Base-by-base conservation (phyloP, 768 basidiomycete genomes). In the Lanmaoa pseudosensibilis region DNA sequence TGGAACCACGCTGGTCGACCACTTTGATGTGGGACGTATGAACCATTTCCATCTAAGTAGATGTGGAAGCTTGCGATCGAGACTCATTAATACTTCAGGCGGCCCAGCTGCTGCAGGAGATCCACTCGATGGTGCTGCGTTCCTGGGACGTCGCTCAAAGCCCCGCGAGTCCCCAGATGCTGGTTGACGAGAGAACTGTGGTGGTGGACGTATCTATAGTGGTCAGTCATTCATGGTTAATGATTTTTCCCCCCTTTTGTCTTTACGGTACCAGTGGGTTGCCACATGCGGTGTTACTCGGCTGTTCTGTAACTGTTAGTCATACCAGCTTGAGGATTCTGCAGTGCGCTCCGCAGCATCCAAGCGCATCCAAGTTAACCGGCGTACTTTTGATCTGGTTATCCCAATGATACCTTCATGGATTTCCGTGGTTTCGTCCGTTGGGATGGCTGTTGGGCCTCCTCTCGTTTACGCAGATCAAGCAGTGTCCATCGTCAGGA, bases 391-490 rank as follows among this genome's bases (percentile, higher is more conserved):
- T 32, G 18, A 51, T 44, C 34, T 30, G 15, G 33, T 55, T 18
- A 23, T 39, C 23, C 19, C 30, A 54, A 78, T 80, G 74, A 61
- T 76, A 50, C 72, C 80, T 40, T 69, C 79, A 63, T 92, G 90
- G 90, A 55, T 92, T n/a, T 82, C 87, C 16, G 82, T 78, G 12
- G 59, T 77, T 9, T 86, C 88, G 12, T 89, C 90, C 13, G 66
- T 88, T 43, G 89, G 88, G 37, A 93, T 93, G 91, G 92, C 90
- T 25, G 75, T 92, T 19, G 91, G 87, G 8, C 90, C 91, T 23
- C 89, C 92, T 16, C 77, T 94, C 54, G 90, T 92, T 13, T 94
- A 94, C 62, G 87, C 83, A 40, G 92, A 93, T 74, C 89, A 92
- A 70, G 85, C 89, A 0, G 70, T 78, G 51, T 92, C 90, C n/a